A percentile compares a stretch with the other conserved stretches of the same genome.
Conservation (phyloP, 2,329 filamentous ascomycete genomes). For the Zymoseptoria ardabiliae region DNA sequence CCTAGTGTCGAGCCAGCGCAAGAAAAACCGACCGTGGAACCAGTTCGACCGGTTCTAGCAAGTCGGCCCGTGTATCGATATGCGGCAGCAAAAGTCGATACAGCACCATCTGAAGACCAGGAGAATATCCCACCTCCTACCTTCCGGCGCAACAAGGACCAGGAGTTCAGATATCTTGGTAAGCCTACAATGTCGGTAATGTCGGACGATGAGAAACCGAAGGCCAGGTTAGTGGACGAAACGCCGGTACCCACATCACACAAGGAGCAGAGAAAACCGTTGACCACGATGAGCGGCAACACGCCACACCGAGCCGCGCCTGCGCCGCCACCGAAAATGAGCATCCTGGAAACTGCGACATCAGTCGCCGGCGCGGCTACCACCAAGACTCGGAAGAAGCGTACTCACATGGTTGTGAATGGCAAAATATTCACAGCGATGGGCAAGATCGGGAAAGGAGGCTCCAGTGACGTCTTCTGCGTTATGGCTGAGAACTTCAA, state of each 20-base stretch:
- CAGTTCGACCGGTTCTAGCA: conserved; percentile 32
- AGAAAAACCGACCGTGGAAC: conserved; percentile 15
- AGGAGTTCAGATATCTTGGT: conserved; percentile 48
- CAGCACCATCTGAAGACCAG: conserved; percentile 65
- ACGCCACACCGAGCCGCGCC: conserved; percentile 74
- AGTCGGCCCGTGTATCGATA: conserved; percentile 43
- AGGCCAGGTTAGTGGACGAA: conserved; percentile 37
- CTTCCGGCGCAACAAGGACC: conserved; percentile 56
- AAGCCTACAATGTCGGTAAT: conserved; percentile 49
- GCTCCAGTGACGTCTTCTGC: conserved; percentile 88
- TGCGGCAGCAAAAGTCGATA: conserved; percentile 39
- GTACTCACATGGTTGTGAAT: conserved; percentile 80
- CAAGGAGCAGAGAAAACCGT: conserved; percentile 36
- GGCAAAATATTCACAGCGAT: conserved; percentile 84
- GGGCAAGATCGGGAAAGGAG: conserved; percentile 84
- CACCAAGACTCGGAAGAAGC: conserved; percentile 66
- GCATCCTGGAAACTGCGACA: conserved; percentile 84
- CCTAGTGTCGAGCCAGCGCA: conserved; percentile 22
- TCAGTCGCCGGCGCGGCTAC: conserved; percentile 72
- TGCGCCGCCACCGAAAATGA: conserved; percentile 88
- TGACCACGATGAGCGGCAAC: conserved; percentile 52
- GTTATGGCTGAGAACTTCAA: conserved; percentile 97
- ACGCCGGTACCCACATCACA: conserved; percentile 31
- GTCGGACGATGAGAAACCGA: conserved; percentile 37
- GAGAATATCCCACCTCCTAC: conserved; percentile 74